Evolutionary conservation across 2,329 filamentous ascomycete species (phyloP).

Genomic region (Aspergillus cejpii): DNA sequence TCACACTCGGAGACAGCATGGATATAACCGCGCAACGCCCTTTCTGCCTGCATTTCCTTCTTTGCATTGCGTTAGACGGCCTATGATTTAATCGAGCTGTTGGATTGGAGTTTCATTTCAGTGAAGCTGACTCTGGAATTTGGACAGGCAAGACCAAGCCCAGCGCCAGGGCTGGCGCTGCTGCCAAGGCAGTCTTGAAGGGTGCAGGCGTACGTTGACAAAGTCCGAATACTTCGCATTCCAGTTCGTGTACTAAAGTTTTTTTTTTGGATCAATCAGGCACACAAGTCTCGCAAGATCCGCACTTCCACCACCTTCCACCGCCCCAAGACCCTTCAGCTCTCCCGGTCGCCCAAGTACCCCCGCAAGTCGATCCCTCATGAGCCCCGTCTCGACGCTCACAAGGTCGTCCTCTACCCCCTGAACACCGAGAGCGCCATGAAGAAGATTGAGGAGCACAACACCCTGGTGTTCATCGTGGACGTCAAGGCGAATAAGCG

Average conservation of each 20-base stretch:
- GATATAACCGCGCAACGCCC: neutral
- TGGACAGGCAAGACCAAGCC: conserved; percentile 52
- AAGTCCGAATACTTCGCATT: neutral
- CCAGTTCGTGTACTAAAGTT: conserved; percentile 11
- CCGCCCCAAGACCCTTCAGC: conserved; percentile 90
- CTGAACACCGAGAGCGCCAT: conserved; percentile 99
- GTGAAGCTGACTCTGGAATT: conserved; percentile 13
- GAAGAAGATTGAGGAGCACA: conserved; percentile 99
- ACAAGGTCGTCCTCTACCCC: conserved; percentile 96
- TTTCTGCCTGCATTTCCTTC: neutral
- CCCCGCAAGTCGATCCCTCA: conserved; percentile 91
- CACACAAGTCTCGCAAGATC: conserved; percentile 89
- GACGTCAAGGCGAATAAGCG: conserved; percentile 98
- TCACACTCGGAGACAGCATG: neutral
- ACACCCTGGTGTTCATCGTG: conserved; percentile 97
- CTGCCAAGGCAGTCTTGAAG: conserved; percentile 92
- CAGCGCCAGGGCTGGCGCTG: conserved; percentile 71
- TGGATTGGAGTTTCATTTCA: conserved; percentile 1
- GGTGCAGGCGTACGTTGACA: conserved; percentile 80
- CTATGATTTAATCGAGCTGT: neutral
- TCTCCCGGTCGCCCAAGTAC: conserved; percentile 90
- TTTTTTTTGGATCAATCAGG: conserved; percentile 39
- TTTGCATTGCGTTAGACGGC: neutral
- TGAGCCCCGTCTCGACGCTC: conserved; percentile 85
- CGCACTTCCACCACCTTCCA: conserved; percentile 92